Evolutionary conservation across 108 stramenopile genomes (phyloP).

Genomic region (Cyclotella atomus): DNA sequence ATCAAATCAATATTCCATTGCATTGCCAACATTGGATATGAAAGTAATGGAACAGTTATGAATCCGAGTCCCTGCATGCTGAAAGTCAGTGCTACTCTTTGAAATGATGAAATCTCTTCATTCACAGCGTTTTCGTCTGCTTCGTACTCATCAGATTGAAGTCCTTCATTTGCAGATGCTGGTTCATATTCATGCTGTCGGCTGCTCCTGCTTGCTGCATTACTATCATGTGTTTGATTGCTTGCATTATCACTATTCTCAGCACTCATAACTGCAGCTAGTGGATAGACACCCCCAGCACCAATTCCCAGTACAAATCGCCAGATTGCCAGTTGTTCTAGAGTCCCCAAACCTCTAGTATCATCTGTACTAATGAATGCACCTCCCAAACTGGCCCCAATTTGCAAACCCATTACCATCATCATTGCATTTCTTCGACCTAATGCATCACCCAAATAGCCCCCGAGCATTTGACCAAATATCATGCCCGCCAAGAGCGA

Average conservation of each 20-base stretch:
- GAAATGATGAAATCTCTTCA: constrained; percentile 23
- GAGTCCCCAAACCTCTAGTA: not conserved
- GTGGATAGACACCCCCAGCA: constrained; percentile 73
- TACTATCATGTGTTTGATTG: not conserved
- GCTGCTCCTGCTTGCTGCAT: not conserved
- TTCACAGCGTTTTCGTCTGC: not conserved
- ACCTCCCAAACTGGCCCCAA: constrained; percentile 69
- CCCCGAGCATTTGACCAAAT: constrained; percentile 83
- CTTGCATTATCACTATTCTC: constrained; percentile 39
- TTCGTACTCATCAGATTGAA: not conserved
- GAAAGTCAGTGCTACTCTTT: constrained; percentile 62
- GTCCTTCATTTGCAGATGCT: not conserved
- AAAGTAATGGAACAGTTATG: constrained; percentile 51
- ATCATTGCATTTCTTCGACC: constrained; percentile 70
- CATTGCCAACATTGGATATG: constrained; percentile 37
- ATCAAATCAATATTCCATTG: constrained; percentile 27
- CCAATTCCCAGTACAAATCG: constrained; percentile 70
- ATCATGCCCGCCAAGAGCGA: constrained; percentile 90
- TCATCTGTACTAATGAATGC: constrained; percentile 29
- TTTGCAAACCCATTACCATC: constrained; percentile 79
- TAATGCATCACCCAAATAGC: constrained; percentile 77
- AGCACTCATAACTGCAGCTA: constrained; percentile 67
- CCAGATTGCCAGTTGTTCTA: constrained; percentile 58
- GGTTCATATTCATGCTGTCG: constrained; percentile 17
- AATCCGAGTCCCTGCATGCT: constrained; percentile 70